A percentile compares a stretch with the other conserved stretches of the same genome.
Evolutionary conservation across 2,329 filamentous ascomycete genomes (phyloP).

Genomic region (Pseudocercospora cruenta): DNA sequence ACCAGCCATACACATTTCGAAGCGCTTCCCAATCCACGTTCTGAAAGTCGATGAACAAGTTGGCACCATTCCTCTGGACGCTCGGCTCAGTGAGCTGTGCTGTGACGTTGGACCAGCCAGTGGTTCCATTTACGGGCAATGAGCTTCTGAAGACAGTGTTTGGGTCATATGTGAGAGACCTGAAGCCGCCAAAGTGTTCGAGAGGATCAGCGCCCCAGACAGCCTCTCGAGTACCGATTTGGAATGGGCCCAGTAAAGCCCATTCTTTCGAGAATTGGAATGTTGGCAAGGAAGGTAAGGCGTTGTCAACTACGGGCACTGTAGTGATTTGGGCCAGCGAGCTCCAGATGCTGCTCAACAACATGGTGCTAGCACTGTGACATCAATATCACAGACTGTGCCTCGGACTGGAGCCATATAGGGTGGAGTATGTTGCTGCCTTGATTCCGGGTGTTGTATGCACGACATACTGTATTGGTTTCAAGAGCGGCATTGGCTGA

Average conservation of each 20-base stretch:
- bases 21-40: conserved; percentile 59
- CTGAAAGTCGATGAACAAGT: conserved; percentile 52
- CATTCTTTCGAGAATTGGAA: conserved; percentile 19
- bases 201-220: conserved; percentile 63
- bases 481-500: background rate
- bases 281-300: background rate
- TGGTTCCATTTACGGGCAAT: conserved; percentile 54
- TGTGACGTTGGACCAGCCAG: conserved; percentile 51
- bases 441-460: background rate
- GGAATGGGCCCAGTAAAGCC: conserved; percentile 58
- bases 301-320: background rate
- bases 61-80: conserved; percentile 39
- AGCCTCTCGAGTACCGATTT: conserved; percentile 62
- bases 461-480: background rate
- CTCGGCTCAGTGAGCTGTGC: conserved; percentile 38
- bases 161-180: conserved; percentile 47
- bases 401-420: background rate
- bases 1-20: conserved; percentile 61
- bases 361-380: background rate
- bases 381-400: background rate
- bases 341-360: conserved; percentile 11
- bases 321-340: conserved; percentile 5
- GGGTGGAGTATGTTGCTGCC: background rate
- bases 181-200: conserved; percentile 58
- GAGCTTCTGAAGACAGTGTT: conserved; percentile 54